Conservation (phyloP, 257 asterid genomes). For the Solanum bulbocastanum region DNA sequence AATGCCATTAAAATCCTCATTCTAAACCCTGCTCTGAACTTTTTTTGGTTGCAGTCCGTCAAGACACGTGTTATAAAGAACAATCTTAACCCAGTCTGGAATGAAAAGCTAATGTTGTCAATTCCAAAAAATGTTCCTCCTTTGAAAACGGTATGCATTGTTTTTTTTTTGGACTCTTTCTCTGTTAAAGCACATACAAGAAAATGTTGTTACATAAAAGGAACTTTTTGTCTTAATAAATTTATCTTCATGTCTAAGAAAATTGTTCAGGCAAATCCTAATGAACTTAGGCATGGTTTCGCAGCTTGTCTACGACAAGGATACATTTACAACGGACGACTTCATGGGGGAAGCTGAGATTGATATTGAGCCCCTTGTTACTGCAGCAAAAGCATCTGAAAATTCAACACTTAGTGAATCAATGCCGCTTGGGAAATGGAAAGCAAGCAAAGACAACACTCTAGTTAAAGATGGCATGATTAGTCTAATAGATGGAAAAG, state of each 20-base stretch:
- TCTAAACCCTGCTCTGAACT: not conserved
- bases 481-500: constrained; percentile 50
- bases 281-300: not conserved
- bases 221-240: not conserved
- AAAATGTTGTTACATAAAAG: not conserved
- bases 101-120: constrained; percentile 83
- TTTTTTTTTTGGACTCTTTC: not conserved
- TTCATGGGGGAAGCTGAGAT: constrained; percentile 95
- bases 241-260: not conserved
- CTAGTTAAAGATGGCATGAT: constrained; percentile 45
- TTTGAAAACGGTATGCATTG: constrained; percentile 56
- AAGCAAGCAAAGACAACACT: constrained; percentile 48
- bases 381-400: constrained; percentile 74
- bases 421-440: constrained; percentile 38
- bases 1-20: not conserved
- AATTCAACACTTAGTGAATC: constrained; percentile 32
- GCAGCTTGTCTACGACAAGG: constrained; percentile 89
- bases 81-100: constrained; percentile 91
- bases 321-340: constrained; percentile 78
- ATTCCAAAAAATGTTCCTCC: constrained; percentile 80
- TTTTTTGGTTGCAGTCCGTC: constrained; percentile 44
- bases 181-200: not conserved
- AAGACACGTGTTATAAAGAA: constrained; percentile 85
- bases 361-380: constrained; percentile 66
- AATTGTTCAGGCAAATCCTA: not conserved